Percentiles rank a stretch among this genome's conserved stretches.
phyloP scores from a whole-genome alignment of 768 basidiomycete species.

The Lanmaoa rubissima region DNA sequence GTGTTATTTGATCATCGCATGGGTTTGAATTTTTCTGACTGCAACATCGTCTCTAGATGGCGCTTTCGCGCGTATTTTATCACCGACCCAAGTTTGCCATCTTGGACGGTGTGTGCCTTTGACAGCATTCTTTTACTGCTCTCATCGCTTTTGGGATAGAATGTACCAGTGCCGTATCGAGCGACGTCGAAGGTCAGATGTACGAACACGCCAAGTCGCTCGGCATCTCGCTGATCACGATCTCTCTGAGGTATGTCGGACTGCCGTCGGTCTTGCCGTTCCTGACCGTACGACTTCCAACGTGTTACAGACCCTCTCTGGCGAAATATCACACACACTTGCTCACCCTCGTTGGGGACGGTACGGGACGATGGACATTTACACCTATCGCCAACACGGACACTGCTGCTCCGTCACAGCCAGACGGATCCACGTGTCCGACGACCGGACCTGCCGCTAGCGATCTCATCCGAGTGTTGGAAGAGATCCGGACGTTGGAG shows the following conservation, averaged over 20 bases:
- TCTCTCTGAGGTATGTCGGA: slow-evolving; percentile 69
- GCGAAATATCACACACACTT: slow-evolving; percentile 88
- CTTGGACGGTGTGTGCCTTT: slow-evolving; percentile 64
- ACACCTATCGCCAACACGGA: slow-evolving; percentile 41
- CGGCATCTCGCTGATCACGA: slow-evolving; percentile 90
- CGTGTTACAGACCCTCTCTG: slow-evolving; percentile 60
- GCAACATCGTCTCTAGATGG: slow-evolving; percentile 55
- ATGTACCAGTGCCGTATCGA: slow-evolving; percentile 93
- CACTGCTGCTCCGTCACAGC: background rate
- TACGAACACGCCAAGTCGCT: slow-evolving; percentile 89
- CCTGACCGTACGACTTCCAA: background rate
- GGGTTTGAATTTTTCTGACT: slow-evolving; percentile 1
- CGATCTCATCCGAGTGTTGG: slow-evolving; percentile 25
- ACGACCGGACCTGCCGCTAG: slow-evolving; percentile 6
- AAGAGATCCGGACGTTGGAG: slow-evolving; percentile 29
- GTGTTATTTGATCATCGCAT: background rate
- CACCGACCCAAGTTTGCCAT: slow-evolving; percentile 81
- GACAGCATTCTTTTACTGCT: background rate
- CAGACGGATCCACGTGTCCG: background rate
- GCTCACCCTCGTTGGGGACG: slow-evolving; percentile 74
- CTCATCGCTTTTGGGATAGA: slow-evolving; percentile 44
- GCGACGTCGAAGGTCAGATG: slow-evolving; percentile 94
- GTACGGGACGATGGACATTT: slow-evolving; percentile 68
- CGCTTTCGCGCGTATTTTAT: slow-evolving; percentile 90
- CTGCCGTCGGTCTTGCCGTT: background rate